Evolutionary conservation across 176 grass and related monocot species (phyloP), one percentile per base, ranked within the genome.

Genomic region (Calamus simplicifolius): DNA sequence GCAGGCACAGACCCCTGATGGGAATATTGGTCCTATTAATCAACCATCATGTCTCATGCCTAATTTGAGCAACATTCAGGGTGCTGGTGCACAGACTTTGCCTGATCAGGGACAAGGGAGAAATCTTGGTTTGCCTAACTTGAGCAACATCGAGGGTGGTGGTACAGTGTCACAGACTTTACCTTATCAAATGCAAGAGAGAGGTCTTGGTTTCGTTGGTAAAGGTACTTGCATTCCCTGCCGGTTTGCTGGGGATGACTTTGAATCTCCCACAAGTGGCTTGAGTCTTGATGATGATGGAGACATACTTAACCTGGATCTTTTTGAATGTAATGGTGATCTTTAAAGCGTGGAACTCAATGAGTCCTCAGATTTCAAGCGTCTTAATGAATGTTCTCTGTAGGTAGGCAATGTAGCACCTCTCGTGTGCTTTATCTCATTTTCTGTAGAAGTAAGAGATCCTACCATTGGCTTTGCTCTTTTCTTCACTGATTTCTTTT

Each of bases 161-260:
- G 72, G 62, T 62, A 51, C 38, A 38, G 14, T 75, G 50, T 72
- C 75, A 27, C 73, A 69, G 27, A 83, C 78, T 59, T 73, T 87
- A 50, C 70, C 77, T 50, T 77, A 81, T 71, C 79, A 86, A 76
- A 70, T 62, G 13, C 79, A 78, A 77, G 89, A 73, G 64, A 85
- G 73, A 54, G 85, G 67, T 81, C 81, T 89, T 71, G 94, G 88
- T 19, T 98, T 98, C 85, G 88, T 98, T 55, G 94, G 94, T 59
- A 92, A 93, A 83, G 88, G 94, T 63, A 93, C 88, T 53, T 92
- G 81, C 69, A 80, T 93, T 27, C 84, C 94, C 7, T 89, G 82
- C 67, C 84, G 81, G 35, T 98, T 93, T 92, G 79, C 85, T 16
- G 74, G 85, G 56, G 81, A 98, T 83, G 94, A 98, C 58, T 78